Evolutionary conservation across 495 filamentous ascomycete species (phyloP), one percentile per base, ranked within the genome.

Genomic region (Talaromyces adpressus): DNA sequence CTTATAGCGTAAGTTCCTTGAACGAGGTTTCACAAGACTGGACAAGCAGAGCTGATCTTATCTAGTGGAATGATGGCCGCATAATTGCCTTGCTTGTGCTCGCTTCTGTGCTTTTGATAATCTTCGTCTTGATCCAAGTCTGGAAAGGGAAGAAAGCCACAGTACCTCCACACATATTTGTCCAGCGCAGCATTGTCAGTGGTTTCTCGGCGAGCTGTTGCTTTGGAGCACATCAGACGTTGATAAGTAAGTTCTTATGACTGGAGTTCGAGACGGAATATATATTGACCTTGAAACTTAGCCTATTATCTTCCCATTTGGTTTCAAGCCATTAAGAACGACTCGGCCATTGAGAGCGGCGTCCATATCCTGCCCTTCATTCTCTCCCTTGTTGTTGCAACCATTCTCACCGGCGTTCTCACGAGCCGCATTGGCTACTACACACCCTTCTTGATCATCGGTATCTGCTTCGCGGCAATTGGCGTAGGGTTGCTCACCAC

Each of bases 401-500:
- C 57, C 69, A 84, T 80, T 8, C 65, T 66, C 2, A 87, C 84
- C 0, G 92, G 92, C 30, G 67, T 89, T 60, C 75, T 86, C 67
- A 93, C 94, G 72, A 83, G 84, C 58, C 90, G 89, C 70, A 30
- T 29, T 66, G 12, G 57, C 4, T 77, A 78, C 63, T 82, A 81
- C 63, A 70, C 68, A 1, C 85, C 86, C 6, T 83, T 83, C 66
- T 82, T 88, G 73, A 71, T 84, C 27, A 49, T 75, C 14, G 74
- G 78, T 6, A 70, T 78, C n/a, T 70, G 78, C 30, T 16, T 90
- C 9, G 66, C 71, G 20, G 62, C 84, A 0, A 68, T 89, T 61
- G 88, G 87, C 25, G 78, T 75, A 22, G 88, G 86, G 0, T 73
- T 91, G 8, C 66, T 88, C 6, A 81, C 75, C 1, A 89, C 80